These are phyloP conservation scores for Dichotomopilus funicola DNA, from an alignment of 2,329 filamentous ascomycete species.

Conservation along the genomic window DNA sequence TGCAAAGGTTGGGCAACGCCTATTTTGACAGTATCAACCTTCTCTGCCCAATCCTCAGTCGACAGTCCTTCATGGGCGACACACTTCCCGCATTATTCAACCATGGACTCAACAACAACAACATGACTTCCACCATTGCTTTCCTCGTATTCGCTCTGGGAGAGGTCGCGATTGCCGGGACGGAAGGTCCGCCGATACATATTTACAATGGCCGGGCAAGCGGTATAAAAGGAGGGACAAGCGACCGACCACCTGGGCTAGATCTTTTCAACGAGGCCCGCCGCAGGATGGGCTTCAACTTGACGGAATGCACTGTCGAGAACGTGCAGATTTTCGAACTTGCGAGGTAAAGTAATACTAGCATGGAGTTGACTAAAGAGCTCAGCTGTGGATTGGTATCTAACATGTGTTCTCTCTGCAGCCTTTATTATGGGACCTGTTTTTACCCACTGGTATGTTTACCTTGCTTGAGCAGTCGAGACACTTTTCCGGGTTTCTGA, in stretches of 20 bases:
- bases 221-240: conserved; percentile 46
- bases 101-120: conserved; percentile 45
- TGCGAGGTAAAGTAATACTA: conserved; percentile 39
- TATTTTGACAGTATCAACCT: conserved; percentile 57
- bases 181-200: conserved; percentile 40
- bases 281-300: conserved; percentile 50
- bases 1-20: conserved; percentile 44
- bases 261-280: conserved; percentile 57
- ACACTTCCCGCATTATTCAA: conserved; percentile 40
- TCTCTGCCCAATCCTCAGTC: conserved; percentile 51
- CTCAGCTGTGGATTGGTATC: neutral
- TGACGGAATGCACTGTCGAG: conserved; percentile 50
- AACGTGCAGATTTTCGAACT: conserved; percentile 54
- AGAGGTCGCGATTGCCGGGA: conserved; percentile 48
- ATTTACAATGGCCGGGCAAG: conserved; percentile 40
- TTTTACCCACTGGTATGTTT: conserved; percentile 42
- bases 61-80: conserved; percentile 45
- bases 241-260: conserved; percentile 47
- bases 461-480: neutral
- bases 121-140: conserved; percentile 44
- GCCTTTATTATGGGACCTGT: conserved; percentile 48
- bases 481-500: neutral
- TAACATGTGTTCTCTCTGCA: conserved; percentile 21
- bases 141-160: conserved; percentile 54
- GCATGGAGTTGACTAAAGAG: neutral